A percentile compares a stretch with the other conserved stretches of the same genome.
Conservation (phyloP, 257 asterid species). For the Asclepias syriaca region DNA sequence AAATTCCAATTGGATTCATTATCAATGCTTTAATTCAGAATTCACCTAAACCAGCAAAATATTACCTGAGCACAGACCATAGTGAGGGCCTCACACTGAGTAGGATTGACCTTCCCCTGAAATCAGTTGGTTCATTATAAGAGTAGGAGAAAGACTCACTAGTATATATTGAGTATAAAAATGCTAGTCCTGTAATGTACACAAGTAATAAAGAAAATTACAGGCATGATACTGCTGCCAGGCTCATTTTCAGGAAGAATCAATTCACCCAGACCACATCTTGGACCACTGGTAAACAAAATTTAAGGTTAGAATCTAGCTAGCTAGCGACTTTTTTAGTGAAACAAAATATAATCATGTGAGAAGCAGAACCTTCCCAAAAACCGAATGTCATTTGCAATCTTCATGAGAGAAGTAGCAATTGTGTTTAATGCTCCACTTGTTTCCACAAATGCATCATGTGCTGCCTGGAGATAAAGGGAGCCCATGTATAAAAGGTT, state of each 20-base stretch:
- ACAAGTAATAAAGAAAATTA: slow-evolving; percentile 28
- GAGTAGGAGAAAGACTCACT: slow-evolving; percentile 12
- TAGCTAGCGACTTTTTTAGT: background rate
- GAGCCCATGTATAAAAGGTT: background rate
- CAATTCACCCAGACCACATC: slow-evolving; percentile 98
- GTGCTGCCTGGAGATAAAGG: slow-evolving; percentile 74
- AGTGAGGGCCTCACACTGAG: slow-evolving; percentile 96
- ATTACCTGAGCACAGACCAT: slow-evolving; percentile 98
- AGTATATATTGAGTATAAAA: slow-evolving; percentile 6
- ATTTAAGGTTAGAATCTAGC: slow-evolving; percentile 19
- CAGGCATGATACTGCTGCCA: slow-evolving; percentile 99
- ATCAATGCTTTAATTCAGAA: background rate
- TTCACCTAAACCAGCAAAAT: slow-evolving; percentile 4
- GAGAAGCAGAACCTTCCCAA: slow-evolving; percentile 69
- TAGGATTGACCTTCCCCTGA: slow-evolving; percentile 98
- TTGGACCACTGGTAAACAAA: slow-evolving; percentile 76
- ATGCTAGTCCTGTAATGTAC: slow-evolving; percentile 9
- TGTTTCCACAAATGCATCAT: slow-evolving; percentile 92
- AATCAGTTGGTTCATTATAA: slow-evolving; percentile 13
- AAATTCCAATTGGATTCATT: background rate
- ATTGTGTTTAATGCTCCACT: slow-evolving; percentile 94
- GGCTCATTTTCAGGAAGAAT: slow-evolving; percentile 99
- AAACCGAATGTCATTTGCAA: slow-evolving; percentile 92
- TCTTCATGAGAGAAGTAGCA: slow-evolving; percentile 90
- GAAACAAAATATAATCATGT: slow-evolving; percentile 17